Evolutionary conservation across 176 grass and related monocot species (phyloP), one percentile per base, ranked within the genome.

Genomic region (Canna indica): DNA sequence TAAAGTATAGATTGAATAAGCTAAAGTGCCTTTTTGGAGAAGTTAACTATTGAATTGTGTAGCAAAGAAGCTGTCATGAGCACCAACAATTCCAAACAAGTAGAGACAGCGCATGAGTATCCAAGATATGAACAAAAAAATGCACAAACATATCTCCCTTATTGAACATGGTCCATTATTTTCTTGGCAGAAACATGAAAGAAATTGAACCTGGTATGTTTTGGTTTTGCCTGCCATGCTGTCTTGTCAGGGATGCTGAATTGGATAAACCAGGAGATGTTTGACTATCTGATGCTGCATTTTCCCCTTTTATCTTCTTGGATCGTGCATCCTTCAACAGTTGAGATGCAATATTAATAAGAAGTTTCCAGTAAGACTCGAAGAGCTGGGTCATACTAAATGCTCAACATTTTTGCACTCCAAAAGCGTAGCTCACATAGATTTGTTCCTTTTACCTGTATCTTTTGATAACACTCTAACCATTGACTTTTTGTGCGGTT

Each of bases 161-260:
- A 3, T 14, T 14, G 1, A n/a, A 70, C 15, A 70, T 47, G 5
- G 13, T 3, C 30, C n/a, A n/a, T 70, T 28, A 28, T 15, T 27
- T 31, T 11, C 50, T 41, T 42, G 31, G 56, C 15, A 68, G 6
- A 72, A 32, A 56, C 38, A 62, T 26, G 48, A 36, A 72, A 31
- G 33, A 72, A 76, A 44, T 13, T 78, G 77, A 68, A 99, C 95
- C 95, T 88, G 78, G n/a, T 64, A 3, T 57, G 41, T 64, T 85
- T n/a, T 84, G 75, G 75, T 93, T 73, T 45, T 78, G 74, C 79
- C 50, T 47, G 78, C 82, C 76, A 76, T 22, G 71, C 69, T 90
- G 56, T 74, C 86, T 94, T 84, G 90, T 88, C 20, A 88, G 78
- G 36, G 48, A 71, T 75, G 76, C 47, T 27, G 70, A 62, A 71